Evolutionary conservation across 2,329 filamentous ascomycete species (phyloP), one percentile per base, ranked within the genome.

Genomic region (Zasmidium citrigriseum): DNA sequence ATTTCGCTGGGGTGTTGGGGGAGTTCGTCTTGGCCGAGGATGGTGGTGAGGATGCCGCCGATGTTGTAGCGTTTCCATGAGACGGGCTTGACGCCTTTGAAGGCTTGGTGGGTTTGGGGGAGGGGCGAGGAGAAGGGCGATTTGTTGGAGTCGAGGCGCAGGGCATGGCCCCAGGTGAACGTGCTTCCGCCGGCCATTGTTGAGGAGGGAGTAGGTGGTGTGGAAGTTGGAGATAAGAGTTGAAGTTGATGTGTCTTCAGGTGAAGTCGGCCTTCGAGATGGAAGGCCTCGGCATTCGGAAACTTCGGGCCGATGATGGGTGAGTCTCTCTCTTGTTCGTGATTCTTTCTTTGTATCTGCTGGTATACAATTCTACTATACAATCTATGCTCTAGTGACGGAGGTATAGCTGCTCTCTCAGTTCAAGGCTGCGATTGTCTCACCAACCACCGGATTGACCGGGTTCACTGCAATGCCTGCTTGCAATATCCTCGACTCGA

Each of bases 1-100:
- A 96, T 78, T 2, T 82, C 77, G 14, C 81, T 75, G 9, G 66
- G 14, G 2, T 72, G 57, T 0, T 79, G 54, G 1, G 86, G 78
- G 0, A 96, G 81, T 70, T 96, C 90, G 25, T 86, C 77, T 1
- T 96, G 83, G 18, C 93, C 93, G 74, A 93, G 93, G 58, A 96
- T 82, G 59, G 90, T 89, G 51, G 89, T 86, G 10, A 89, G 80
- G 54, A 97, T 85, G 48, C 92, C 92, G 46, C 89, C 86, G 72
- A 98, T 89, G 60, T 86, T 84, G 65, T 89, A 80, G 20, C 86
- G 87, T 61, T 80, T 83, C 61, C 80, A 78, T 21, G 91, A 95
- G 59, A 92, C 76, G 72, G 64, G 66, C 34, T 63, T 61, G 46
- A 70, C 60, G 53, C 64, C 59, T 29, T 58, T 59, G 61, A 73